Base-by-base conservation (phyloP, 1,139 yeast species). In the Kluyveromyces marxianus region DNA sequence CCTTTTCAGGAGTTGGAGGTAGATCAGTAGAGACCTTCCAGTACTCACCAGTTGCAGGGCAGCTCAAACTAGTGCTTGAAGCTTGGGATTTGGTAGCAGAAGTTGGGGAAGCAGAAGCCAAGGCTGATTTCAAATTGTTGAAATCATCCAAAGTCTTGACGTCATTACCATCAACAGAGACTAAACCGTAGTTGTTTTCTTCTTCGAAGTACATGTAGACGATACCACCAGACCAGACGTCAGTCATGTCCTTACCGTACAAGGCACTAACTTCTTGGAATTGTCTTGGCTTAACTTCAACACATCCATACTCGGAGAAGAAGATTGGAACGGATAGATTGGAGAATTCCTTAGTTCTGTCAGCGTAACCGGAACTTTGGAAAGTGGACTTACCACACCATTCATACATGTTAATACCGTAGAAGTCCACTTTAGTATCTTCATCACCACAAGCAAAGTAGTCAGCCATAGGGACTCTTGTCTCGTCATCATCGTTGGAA, bases 331-430 rank as follows among this genome's bases (percentile, higher is more conserved):
- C 72, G 37, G 84, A 75, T 61, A 82, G 68, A 66, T 83, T 77
- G 44, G 72, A 55, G 67, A 85, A 87, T 55, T 84, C 86, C 41
- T 72, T 69, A 37, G 96, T 86, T 69, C 90, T 79, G 51, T 71
- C 81, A 53, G 71, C 65, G 70, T 83, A 89, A 54, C 96, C 96
- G 39, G 95, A 85, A 10, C 63, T 52, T 41, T 66, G 52, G 71
- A 73, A 88, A 47, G 78, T 65, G 25, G 92, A 79, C 39, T 68
- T 58, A 54, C 96, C 96, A 75, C 97, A 88, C 96, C 96, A 89
- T 71, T 85, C 94, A 73, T 89, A 89, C 88, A 85, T 85, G 77
- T 89, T 89, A 61, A 88, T 81, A 71, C 96, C 96, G 66, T 84
- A 88, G 72, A 89, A 87, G 67, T 89, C 96, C 47, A 94, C 94